Percentiles rank a stretch among this genome's conserved stretches.
phyloP scores from a whole-genome alignment of 1,284 basidiomycete species.

The Sporisorium exsertum region DNA sequence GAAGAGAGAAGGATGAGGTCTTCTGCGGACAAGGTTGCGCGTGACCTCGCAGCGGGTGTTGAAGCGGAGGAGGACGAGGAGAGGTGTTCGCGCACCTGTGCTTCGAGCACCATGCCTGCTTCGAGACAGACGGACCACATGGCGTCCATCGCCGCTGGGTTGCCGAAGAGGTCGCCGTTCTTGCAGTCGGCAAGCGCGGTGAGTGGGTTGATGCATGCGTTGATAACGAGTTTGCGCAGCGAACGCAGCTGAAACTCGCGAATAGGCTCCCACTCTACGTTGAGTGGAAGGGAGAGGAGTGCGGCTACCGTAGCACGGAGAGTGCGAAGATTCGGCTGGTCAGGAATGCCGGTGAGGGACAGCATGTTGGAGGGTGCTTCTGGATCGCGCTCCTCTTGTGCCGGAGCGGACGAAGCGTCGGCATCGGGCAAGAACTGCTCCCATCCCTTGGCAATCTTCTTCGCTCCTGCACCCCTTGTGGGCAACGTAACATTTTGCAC shows the following conservation, averaged over 20 bases:
- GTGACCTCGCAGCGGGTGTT: background rate
- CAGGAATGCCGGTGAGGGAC: constrained; percentile 54
- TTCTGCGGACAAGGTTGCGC: constrained; percentile 6
- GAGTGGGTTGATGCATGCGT: constrained; percentile 87
- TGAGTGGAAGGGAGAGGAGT: constrained; percentile 60
- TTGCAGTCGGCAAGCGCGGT: constrained; percentile 83
- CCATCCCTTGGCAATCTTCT: constrained; percentile 27
- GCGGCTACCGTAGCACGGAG: constrained; percentile 56
- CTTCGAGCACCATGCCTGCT: constrained; percentile 56
- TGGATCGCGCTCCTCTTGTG: constrained; percentile 19
- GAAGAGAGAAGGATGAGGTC: constrained; percentile 32
- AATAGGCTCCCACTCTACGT: constrained; percentile 77
- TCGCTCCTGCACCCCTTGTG: background rate
- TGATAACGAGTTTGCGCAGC: constrained; percentile 85
- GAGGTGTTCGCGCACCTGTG: constrained; percentile 53
- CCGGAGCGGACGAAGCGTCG: background rate
- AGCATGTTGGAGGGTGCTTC: constrained; percentile 33
- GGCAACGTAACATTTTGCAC: constrained; percentile 3
- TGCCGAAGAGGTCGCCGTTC: constrained; percentile 77
- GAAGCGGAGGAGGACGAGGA: constrained; percentile 4
- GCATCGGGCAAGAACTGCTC: constrained; percentile 34
- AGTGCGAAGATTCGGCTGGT: constrained; percentile 40
- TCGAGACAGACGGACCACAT: constrained; percentile 60
- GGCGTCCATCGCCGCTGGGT: constrained; percentile 55
- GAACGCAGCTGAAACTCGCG: constrained; percentile 79